Evolutionary conservation across 257 asterid species (phyloP).

Genomic region (Penstemon eatonii): DNA sequence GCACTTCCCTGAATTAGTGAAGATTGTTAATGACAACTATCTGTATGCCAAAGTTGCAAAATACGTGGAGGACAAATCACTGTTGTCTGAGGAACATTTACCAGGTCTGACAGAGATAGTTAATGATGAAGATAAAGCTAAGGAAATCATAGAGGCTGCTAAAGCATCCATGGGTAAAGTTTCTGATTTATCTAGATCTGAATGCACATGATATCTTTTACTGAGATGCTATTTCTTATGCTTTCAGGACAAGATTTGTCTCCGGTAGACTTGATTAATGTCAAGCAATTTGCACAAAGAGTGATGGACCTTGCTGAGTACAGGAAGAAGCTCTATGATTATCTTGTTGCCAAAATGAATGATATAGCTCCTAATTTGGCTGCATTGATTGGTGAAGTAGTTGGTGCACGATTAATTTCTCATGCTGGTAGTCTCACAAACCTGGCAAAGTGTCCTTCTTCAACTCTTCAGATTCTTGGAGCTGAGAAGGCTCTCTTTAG

Average conservation of each 20-base stretch:
- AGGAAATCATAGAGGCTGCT: constrained; percentile 90
- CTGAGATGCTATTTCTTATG: constrained; percentile 19
- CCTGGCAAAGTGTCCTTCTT: constrained; percentile 93
- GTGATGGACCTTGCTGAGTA: constrained; percentile 96
- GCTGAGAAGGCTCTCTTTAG: constrained; percentile 98
- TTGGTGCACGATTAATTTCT: constrained; percentile 94
- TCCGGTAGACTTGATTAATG: constrained; percentile 78
- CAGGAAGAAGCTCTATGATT: constrained; percentile 81
- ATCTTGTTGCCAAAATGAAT: constrained; percentile 85
- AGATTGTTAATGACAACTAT: constrained; percentile 87
- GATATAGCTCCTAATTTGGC: constrained; percentile 98
- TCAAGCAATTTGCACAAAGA: constrained; percentile 88
- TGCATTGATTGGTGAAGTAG: constrained; percentile 94
- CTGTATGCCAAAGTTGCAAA: constrained; percentile 88
- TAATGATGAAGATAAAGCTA: constrained; percentile 96
- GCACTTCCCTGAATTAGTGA: constrained; percentile 95
- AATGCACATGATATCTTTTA: neutral
- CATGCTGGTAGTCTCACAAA: constrained; percentile 99
- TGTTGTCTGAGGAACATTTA: constrained; percentile 62
- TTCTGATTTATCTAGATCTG: constrained; percentile 1
- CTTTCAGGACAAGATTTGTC: constrained; percentile 92
- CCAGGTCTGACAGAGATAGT: constrained; percentile 66
- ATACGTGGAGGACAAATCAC: constrained; percentile 80
- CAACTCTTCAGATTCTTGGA: constrained; percentile 98
- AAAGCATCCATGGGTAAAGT: constrained; percentile 94